Percentiles rank a stretch among this genome's conserved stretches.
Evolutionary conservation across 345 rosid genomes (phyloP).

Genomic region (Firmiana major): DNA sequence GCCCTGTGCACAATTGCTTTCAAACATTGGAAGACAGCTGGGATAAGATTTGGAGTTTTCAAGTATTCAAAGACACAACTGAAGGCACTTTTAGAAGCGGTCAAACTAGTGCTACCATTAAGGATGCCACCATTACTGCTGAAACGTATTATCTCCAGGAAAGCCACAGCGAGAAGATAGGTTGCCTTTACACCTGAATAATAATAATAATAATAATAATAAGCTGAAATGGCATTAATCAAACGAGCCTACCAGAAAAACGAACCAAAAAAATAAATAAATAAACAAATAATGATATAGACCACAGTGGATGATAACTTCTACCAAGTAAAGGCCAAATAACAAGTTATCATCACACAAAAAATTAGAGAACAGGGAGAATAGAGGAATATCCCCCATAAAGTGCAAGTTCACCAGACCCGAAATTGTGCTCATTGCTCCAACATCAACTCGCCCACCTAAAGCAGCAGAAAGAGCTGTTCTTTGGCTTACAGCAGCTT

Average conservation of each 20-base stretch:
- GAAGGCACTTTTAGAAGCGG: constrained; percentile 92
- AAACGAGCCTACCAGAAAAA: not conserved
- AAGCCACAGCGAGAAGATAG: constrained; percentile 98
- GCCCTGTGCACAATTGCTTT: constrained; percentile 88
- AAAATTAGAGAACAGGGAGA: not conserved
- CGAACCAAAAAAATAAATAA: not conserved
- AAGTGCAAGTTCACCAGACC: constrained; percentile 38
- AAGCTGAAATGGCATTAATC: not conserved
- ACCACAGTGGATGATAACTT: not conserved
- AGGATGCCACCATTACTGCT: constrained; percentile 98
- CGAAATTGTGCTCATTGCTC: constrained; percentile 90
- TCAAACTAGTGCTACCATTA: constrained; percentile 62
- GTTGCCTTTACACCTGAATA: constrained; percentile 94
- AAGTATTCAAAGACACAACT: constrained; percentile 94
- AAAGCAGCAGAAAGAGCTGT: constrained; percentile 90
- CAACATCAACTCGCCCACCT: constrained; percentile 87
- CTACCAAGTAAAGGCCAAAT: constrained; percentile 2
- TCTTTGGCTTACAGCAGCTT: constrained; percentile 83
- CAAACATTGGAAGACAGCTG: constrained; percentile 90
- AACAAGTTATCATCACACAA: not conserved
- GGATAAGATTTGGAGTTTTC: constrained; percentile 86
- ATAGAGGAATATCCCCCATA: constrained; percentile 4
- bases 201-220: constrained; percentile 17
- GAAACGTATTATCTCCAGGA: constrained; percentile 91
- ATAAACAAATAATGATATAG: not conserved